A percentile compares a stretch with the other conserved stretches of the same genome.
Evolutionary conservation across 768 basidiomycete species (phyloP).

Genomic region (Holtermanniella nyarrowii): DNA sequence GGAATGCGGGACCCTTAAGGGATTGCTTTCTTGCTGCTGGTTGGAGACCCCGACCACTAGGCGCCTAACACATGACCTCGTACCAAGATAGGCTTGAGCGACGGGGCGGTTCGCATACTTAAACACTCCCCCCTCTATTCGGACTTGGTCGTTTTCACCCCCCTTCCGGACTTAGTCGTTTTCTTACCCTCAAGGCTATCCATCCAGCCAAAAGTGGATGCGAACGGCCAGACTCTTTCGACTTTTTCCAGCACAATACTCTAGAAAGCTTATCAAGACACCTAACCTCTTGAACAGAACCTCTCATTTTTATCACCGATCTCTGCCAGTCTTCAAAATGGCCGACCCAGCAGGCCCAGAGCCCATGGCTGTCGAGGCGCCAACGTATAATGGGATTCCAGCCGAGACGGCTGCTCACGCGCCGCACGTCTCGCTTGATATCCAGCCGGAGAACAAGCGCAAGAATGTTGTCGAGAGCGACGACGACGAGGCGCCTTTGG

Average conservation of each 20-base stretch:
- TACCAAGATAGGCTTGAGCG: too few species aligned
- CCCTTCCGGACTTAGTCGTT: background rate
- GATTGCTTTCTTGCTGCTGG: background rate
- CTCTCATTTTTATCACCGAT: too few species aligned
- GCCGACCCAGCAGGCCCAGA: background rate
- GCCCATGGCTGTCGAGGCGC: slow-evolving; percentile 28
- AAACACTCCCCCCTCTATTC: background rate
- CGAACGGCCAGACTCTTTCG: too few species aligned
- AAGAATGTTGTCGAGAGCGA: background rate
- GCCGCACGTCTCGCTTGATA: slow-evolving; percentile 10
- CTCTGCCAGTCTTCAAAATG: too few species aligned
- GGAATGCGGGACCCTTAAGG: too few species aligned
- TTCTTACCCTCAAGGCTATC: background rate
- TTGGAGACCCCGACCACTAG: too few species aligned
- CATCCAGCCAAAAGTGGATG: too few species aligned
- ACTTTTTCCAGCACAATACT: too few species aligned
- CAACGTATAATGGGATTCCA: slow-evolving; percentile 8
- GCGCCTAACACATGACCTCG: too few species aligned
- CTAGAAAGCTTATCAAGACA: too few species aligned
- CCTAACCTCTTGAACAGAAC: too few species aligned
- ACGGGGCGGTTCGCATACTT: too few species aligned
- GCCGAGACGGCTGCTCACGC: slow-evolving; percentile 13
- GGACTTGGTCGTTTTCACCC: background rate
- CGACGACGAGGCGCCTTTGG: background rate
- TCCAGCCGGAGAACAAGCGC: slow-evolving; percentile 1